These are phyloP conservation scores for Physcomitrium patens DNA, from an alignment of 225 moss, liverwort and hornwort species.

Conservation along the genomic window DNA sequence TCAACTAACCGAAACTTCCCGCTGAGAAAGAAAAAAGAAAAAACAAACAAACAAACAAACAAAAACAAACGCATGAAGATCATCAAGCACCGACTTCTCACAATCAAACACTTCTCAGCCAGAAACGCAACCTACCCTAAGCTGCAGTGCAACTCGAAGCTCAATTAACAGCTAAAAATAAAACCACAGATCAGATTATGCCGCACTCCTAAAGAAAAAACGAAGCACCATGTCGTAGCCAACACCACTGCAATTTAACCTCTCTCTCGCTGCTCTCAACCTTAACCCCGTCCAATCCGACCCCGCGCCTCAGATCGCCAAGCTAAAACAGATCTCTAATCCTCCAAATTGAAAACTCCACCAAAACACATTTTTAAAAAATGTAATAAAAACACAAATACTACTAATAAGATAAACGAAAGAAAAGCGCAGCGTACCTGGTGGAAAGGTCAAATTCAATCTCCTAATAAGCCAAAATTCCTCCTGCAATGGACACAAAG, in stretches of 20 bases:
- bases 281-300: not conserved
- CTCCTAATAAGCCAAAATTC: not conserved
- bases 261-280: not conserved
- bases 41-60: no score
- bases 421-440: not conserved
- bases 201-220: slow-evolving; percentile 16
- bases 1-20: slow-evolving; percentile 13
- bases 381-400: slow-evolving; percentile 5
- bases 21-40: no score
- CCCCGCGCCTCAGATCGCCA: slow-evolving; percentile 29
- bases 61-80: not conserved
- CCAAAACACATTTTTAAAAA: no score
- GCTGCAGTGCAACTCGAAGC: slow-evolving; percentile 14
- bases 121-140: slow-evolving; percentile 24
- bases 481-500: not conserved
- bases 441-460: no score
- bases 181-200: slow-evolving; percentile 29
- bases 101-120: not conserved
- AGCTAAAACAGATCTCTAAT: slow-evolving; percentile 13
- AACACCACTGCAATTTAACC: not conserved
- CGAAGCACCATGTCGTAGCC: not conserved
- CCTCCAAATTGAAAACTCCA: slow-evolving; percentile 25
- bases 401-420: not conserved
- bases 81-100: not conserved
- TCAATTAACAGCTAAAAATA: slow-evolving; percentile 27